Conservation (phyloP, 2,329 filamentous ascomycete species). For the Rugonectria rugulosa region DNA sequence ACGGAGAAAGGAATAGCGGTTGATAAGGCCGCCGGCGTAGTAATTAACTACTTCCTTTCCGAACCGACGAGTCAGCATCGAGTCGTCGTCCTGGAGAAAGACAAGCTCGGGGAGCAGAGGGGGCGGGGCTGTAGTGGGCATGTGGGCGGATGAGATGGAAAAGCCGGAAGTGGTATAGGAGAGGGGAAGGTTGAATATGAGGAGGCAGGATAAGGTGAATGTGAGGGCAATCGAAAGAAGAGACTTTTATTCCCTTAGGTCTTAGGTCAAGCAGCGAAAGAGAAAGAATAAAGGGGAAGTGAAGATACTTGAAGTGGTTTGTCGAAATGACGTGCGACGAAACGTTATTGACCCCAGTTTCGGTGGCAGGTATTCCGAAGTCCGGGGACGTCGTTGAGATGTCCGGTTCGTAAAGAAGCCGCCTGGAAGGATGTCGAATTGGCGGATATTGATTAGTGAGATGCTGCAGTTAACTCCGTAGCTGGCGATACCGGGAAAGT, state of each 20-base stretch:
- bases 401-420: neutral
- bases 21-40: constrained; percentile 80
- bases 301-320: constrained; percentile 12
- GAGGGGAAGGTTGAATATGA: neutral
- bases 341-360: constrained; percentile 1
- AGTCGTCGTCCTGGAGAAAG: constrained; percentile 57
- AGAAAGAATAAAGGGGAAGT: neutral
- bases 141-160: constrained; percentile 10
- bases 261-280: constrained; percentile 10
- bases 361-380: constrained; percentile 12
- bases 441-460: constrained; percentile 18
- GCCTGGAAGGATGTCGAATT: too few relatives aligned
- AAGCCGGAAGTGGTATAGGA: neutral
- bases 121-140: constrained; percentile 42
- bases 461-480: too few relatives aligned
- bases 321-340: neutral
- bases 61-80: constrained; percentile 79
- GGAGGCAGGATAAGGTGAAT: neutral
- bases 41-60: constrained; percentile 84
- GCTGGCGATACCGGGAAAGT: too few relatives aligned
- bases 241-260: too few relatives aligned
- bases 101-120: constrained; percentile 54
- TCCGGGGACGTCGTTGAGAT: constrained; percentile 16
- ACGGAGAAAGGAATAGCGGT: constrained; percentile 81
- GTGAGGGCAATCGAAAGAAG: too few relatives aligned